phyloP scores from a whole-genome alignment of 129 eudicot species.

The Chrysanthemum seticuspe region DNA sequence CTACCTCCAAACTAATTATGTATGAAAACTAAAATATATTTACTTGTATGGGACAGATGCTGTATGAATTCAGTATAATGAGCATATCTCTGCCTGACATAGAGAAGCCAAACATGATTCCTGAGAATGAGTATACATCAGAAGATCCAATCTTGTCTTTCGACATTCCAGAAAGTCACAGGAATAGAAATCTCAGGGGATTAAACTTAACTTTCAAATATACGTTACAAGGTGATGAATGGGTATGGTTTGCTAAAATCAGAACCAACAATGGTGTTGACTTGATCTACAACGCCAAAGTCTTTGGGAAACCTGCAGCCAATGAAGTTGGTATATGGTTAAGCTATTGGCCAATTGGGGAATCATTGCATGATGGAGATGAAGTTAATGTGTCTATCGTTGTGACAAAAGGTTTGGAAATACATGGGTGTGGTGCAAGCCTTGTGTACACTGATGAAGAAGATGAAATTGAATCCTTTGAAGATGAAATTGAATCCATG shows the following conservation, averaged over 20 bases:
- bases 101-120: background rate
- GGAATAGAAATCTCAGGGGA: background rate
- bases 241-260: conserved; percentile 20
- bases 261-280: conserved; percentile 20
- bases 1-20: background rate
- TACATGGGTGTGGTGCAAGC: conserved; percentile 24
- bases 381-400: conserved; percentile 17
- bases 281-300: conserved; percentile 27
- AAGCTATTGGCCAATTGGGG: conserved; percentile 37
- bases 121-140: background rate
- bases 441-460: conserved; percentile 24
- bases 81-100: background rate
- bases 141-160: background rate
- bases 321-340: conserved; percentile 27
- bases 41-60: background rate
- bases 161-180: background rate
- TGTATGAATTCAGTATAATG: background rate
- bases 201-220: background rate
- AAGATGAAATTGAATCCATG: too few species aligned
- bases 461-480: background rate
- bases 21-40: background rate
- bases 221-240: conserved; percentile 1
- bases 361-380: conserved; percentile 5
- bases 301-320: conserved; percentile 27
- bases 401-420: conserved; percentile 8